Evolutionary conservation across 495 filamentous ascomycete species (phyloP).

Genomic region (Talaromyces borbonicus): DNA sequence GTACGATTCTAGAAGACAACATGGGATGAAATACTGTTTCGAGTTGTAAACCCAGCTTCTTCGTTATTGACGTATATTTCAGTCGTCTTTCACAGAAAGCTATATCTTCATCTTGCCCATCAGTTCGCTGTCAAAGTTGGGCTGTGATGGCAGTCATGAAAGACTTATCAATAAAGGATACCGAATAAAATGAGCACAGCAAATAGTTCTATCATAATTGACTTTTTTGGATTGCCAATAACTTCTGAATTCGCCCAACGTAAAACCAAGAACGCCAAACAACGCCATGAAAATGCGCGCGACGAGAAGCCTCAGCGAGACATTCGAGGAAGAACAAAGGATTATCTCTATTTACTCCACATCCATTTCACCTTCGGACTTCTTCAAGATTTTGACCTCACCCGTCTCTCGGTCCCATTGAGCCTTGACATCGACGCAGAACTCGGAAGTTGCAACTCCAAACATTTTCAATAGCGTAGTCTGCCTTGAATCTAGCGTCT

Average conservation of each 20-base stretch:
- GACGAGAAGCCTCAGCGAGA: background rate
- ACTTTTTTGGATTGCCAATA: no score
- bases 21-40: no score
- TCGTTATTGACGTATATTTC: no score
- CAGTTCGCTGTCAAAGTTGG: no score
- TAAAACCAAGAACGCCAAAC: background rate
- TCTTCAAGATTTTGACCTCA: conserved; percentile 32
- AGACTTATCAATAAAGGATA: no score
- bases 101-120: no score
- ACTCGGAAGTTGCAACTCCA: conserved; percentile 79
- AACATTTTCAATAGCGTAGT: conserved; percentile 92
- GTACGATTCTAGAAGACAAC: no score
- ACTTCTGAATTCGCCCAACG: background rate
- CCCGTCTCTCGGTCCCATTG: conserved; percentile 35
- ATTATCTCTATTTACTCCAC: conserved; percentile 26
- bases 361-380: conserved; percentile 29
- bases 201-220: no score
- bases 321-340: conserved; percentile 13
- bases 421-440: conserved; percentile 67
- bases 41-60: no score
- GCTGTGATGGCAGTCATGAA: no score
- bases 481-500: conserved; percentile 77
- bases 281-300: conserved; percentile 2
- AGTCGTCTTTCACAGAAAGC: no score
- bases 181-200: no score